A percentile compares a stretch with the other conserved stretches of the same genome.
phyloP scores from a whole-genome alignment of 306 rosid species.

The Abrus precatorius region DNA sequence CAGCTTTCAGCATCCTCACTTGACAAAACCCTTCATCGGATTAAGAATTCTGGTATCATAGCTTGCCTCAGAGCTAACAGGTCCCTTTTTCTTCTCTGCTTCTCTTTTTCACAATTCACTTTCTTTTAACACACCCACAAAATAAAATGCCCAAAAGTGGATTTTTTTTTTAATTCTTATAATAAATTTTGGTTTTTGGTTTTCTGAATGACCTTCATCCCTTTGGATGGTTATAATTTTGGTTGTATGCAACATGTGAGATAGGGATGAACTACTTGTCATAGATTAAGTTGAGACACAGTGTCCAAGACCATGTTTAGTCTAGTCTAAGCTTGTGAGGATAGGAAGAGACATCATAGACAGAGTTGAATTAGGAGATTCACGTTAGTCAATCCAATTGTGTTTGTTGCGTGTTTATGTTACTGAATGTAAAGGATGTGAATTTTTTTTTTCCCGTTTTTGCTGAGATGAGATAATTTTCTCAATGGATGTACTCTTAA shows the following conservation, averaged over 20 bases:
- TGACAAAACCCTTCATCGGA: slow-evolving; percentile 61
- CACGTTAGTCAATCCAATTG: neutral
- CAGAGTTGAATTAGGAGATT: slow-evolving; percentile 7
- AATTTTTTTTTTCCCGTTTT: neutral
- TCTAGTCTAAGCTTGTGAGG: neutral
- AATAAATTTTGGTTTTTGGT: neutral
- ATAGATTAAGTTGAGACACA: neutral
- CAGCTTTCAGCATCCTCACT: slow-evolving; percentile 54
- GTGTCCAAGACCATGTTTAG: neutral
- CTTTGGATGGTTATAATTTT: neutral
- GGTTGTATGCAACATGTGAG: slow-evolving; percentile 1
- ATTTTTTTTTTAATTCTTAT: neutral
- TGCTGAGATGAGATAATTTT: neutral
- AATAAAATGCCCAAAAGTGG: no score
- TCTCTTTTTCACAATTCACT: neutral
- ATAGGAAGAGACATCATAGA: neutral
- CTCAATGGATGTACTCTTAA: neutral
- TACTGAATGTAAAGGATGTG: neutral
- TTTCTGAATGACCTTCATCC: no score
- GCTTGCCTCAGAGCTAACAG: slow-evolving; percentile 92
- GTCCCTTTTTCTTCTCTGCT: slow-evolving; percentile 46
- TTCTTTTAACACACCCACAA: no score
- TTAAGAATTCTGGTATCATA: slow-evolving; percentile 77
- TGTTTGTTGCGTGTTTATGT: neutral
- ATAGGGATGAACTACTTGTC: neutral